Percentiles rank a stretch among this genome's conserved stretches.
Conservation (phyloP, 2,329 filamentous ascomycete species). For the Xylariaceae sp. region DNA sequence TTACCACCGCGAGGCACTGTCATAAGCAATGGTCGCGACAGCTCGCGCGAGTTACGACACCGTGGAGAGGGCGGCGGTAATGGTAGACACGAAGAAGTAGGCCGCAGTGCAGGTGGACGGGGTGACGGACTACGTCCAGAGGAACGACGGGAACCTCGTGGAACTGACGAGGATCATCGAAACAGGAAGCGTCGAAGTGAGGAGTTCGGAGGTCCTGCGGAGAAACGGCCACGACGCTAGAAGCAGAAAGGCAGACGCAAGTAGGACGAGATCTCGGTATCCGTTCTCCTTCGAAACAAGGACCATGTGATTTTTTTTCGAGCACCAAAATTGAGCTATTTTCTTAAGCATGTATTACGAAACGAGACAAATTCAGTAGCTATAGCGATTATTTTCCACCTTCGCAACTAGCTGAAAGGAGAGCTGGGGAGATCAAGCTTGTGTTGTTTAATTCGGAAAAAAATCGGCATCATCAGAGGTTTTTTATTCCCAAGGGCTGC, state of each 20-base stretch:
- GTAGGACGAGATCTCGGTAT: neutral
- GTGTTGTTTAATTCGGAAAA: too few species aligned
- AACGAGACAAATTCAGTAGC: slow-evolving; percentile 9
- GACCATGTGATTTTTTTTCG: slow-evolving; percentile 3
- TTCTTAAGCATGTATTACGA: slow-evolving; percentile 16
- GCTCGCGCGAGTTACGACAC: slow-evolving; percentile 30
- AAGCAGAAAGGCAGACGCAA: neutral
- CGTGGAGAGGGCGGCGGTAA: slow-evolving; percentile 27
- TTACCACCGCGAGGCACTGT: slow-evolving; percentile 23
- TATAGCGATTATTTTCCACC: slow-evolving; percentile 8
- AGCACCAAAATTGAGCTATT: slow-evolving; percentile 2
- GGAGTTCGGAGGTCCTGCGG: slow-evolving; percentile 37
- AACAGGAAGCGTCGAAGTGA: slow-evolving; percentile 44
- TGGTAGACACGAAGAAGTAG: slow-evolving; percentile 31
- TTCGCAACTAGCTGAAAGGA: too few species aligned
- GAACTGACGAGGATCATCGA: slow-evolving; percentile 35
- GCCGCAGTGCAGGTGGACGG: slow-evolving; percentile 31
- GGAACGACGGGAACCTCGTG: slow-evolving; percentile 33
- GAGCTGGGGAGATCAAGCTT: too few species aligned
- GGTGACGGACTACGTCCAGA: slow-evolving; percentile 35
- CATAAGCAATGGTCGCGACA: slow-evolving; percentile 27
- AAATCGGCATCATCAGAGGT: too few species aligned
- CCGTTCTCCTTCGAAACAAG: neutral
- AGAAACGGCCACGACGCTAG: slow-evolving; percentile 50
- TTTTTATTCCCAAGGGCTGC: neutral